phyloP scores from a whole-genome alignment of 495 filamentous ascomycete genomes.

The Umbilicaria muhlenbergii region DNA sequence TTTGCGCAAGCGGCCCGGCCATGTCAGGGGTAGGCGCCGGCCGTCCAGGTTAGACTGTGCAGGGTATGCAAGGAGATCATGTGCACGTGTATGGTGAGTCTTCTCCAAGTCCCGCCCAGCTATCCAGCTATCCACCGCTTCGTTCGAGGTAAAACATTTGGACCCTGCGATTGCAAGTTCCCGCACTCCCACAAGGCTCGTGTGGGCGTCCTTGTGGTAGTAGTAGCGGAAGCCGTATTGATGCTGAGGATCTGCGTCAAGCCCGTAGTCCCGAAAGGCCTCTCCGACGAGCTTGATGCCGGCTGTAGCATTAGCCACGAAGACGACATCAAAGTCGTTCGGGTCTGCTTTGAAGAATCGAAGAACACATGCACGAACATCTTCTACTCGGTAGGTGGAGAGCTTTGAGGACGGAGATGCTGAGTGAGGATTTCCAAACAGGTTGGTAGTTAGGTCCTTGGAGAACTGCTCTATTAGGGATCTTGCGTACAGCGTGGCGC shows the following conservation, averaged over 20 bases:
- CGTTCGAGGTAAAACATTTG: slow-evolving; percentile 46
- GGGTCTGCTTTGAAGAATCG: slow-evolving; percentile 47
- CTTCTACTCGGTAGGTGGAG: slow-evolving; percentile 43
- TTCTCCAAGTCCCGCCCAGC: slow-evolving; percentile 9
- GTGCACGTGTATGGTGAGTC: slow-evolving; percentile 7
- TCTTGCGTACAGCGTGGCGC: slow-evolving; percentile 55
- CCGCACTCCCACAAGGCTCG: slow-evolving; percentile 54
- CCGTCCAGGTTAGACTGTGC: slow-evolving; percentile 73
- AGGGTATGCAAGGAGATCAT: slow-evolving; percentile 59
- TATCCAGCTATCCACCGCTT: slow-evolving; percentile 54
- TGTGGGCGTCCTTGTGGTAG: slow-evolving; percentile 62
- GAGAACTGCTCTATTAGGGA: slow-evolving; percentile 45
- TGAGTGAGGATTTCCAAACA: slow-evolving; percentile 69
- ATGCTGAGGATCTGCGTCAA: slow-evolving; percentile 12
- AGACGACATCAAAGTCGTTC: slow-evolving; percentile 50
- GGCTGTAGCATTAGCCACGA: slow-evolving; percentile 53
- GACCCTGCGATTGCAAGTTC: slow-evolving; percentile 39
- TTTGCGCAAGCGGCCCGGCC: slow-evolving; percentile 37
- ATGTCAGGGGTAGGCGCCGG: slow-evolving; percentile 44
- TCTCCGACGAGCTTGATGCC: slow-evolving; percentile 57
- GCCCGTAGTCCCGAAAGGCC: slow-evolving; percentile 39
- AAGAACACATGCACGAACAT: slow-evolving; percentile 39
- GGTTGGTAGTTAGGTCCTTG: slow-evolving; percentile 34
- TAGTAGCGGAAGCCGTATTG: slow-evolving; percentile 47
- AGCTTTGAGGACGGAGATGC: slow-evolving; percentile 46